Percentiles rank a stretch among this genome's conserved stretches.
phyloP scores from a whole-genome alignment of 2,329 filamentous ascomycete species.

The Colletotrichum lupini region DNA sequence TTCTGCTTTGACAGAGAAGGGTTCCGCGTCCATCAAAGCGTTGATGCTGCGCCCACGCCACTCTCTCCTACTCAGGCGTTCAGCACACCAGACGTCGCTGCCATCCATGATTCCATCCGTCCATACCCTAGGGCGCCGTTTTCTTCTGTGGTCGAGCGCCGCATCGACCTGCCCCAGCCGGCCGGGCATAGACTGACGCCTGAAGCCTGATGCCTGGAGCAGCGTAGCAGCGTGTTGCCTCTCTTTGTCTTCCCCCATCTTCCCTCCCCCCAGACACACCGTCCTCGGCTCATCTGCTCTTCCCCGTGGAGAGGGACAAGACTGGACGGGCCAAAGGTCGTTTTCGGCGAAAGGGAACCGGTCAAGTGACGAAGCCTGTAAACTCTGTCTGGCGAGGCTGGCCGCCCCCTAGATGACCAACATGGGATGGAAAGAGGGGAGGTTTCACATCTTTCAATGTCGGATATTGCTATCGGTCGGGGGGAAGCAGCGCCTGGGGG shows the following conservation, averaged over 20 bases:
- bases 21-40: slow-evolving; percentile 29
- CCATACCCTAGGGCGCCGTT: not conserved
- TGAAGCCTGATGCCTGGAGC: not conserved
- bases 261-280: not conserved
- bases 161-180: not conserved
- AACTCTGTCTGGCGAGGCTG: slow-evolving; percentile 29
- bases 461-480: slow-evolving; percentile 12
- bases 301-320: not conserved
- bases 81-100: not conserved
- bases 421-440: slow-evolving; percentile 28
- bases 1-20: slow-evolving; percentile 31
- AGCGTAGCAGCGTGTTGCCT: not conserved
- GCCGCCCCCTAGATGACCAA: not conserved
- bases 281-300: not conserved
- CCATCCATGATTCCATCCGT: not conserved
- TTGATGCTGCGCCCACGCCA: slow-evolving; percentile 10
- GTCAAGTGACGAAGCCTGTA: slow-evolving; percentile 30
- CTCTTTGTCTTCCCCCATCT: not conserved
- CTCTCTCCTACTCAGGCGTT: not conserved
- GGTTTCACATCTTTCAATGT: slow-evolving; percentile 26
- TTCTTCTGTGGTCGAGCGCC: not conserved
- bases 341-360: slow-evolving; percentile 13
- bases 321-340: slow-evolving; percentile 1
- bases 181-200: not conserved
- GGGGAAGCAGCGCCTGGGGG: no score